Conservation (phyloP, 2,329 filamentous ascomycete species). For the Nemania serpens region DNA sequence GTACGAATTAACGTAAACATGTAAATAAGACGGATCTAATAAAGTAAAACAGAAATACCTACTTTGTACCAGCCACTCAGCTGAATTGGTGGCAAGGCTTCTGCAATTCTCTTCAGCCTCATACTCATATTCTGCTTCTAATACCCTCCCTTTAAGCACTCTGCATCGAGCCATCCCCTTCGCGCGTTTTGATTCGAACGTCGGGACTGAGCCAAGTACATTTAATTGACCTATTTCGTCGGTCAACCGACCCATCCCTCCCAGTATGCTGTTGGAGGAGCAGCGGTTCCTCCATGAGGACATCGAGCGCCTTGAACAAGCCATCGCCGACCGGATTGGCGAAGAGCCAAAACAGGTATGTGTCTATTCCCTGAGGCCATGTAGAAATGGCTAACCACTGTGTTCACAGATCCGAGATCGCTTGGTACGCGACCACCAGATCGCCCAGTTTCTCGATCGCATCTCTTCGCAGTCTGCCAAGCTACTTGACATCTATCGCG, state of each 20-base stretch:
- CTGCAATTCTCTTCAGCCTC: conserved; percentile 33
- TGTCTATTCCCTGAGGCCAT: conserved; percentile 26
- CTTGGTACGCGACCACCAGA: conserved; percentile 88
- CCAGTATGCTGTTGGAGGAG: conserved; percentile 82
- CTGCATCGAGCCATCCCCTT: no score
- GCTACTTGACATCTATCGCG: conserved; percentile 82
- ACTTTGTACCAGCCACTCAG: neutral
- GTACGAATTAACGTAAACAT: no score
- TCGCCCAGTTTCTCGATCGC: conserved; percentile 82
- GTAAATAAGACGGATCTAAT: no score
- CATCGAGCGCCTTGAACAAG: conserved; percentile 92
- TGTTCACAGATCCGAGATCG: conserved; percentile 76
- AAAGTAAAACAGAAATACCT: no score
- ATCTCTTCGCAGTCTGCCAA: conserved; percentile 85
- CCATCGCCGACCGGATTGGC: conserved; percentile 83
- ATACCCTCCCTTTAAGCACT: no score
- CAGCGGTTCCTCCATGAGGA: conserved; percentile 95
- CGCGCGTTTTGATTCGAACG: no score
- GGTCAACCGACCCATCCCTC: neutral
- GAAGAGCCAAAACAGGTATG: conserved; percentile 88
- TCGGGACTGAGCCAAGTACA: no score
- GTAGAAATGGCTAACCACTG: conserved; percentile 31
- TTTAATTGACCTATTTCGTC: no score
- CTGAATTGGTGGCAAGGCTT: neutral
- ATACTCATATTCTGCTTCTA: neutral